Percentiles rank a stretch among this genome's conserved stretches.
phyloP scores from a whole-genome alignment of 2,329 filamentous ascomycete species.

The Tetracladium maxilliforme region DNA sequence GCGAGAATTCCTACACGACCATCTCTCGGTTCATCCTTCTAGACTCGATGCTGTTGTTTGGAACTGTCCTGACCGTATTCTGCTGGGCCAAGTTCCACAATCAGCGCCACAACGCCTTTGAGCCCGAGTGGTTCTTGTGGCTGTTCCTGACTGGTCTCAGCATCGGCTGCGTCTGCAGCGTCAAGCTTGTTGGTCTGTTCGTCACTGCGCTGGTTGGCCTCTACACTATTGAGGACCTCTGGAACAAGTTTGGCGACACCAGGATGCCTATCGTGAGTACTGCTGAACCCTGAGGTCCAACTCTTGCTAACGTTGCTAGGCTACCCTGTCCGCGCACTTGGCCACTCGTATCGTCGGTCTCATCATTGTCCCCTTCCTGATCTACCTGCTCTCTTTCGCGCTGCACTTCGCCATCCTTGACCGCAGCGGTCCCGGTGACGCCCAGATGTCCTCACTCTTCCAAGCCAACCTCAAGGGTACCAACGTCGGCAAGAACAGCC shows the following conservation, averaged over 20 bases:
- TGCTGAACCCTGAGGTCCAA: neutral
- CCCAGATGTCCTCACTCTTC: slow-evolving; percentile 99
- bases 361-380: slow-evolving; percentile 74
- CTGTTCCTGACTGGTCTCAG: slow-evolving; percentile 84
- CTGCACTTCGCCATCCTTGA: slow-evolving; percentile 89
- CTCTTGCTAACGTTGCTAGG: slow-evolving; percentile 10
- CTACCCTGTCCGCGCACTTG: slow-evolving; percentile 63
- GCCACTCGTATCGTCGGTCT: slow-evolving; percentile 69
- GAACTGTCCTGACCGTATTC: slow-evolving; percentile 92
- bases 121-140: slow-evolving; percentile 88
- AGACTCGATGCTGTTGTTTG: slow-evolving; percentile 96
- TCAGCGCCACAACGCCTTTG: slow-evolving; percentile 73
- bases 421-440: slow-evolving; percentile 88
- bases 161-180: slow-evolving; percentile 95
- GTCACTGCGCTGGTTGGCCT: slow-evolving; percentile 87
- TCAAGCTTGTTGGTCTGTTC: slow-evolving; percentile 96
- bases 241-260: slow-evolving; percentile 92
- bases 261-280: slow-evolving; percentile 68
- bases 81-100: slow-evolving; percentile 97
- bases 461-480: slow-evolving; percentile 92
- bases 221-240: slow-evolving; percentile 92
- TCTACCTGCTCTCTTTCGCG: slow-evolving; percentile 94
- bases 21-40: slow-evolving; percentile 97
- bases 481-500: slow-evolving; percentile 86
- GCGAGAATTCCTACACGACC: slow-evolving; percentile 98